Base-by-base conservation (phyloP, 768 basidiomycete genomes). In the Podaxis sp. region DNA sequence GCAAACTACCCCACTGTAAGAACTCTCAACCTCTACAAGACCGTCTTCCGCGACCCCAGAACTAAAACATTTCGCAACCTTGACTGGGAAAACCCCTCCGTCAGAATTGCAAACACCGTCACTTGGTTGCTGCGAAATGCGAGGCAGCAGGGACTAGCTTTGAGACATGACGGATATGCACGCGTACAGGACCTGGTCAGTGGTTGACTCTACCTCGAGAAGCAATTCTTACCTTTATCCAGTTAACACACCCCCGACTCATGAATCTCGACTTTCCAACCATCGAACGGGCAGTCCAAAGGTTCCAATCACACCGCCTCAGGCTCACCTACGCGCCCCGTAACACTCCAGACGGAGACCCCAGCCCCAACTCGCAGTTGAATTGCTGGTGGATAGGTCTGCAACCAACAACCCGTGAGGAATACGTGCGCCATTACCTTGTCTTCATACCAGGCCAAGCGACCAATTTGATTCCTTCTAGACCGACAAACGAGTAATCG, bases 51-150 rank as follows among this genome's bases (percentile, higher is more conserved):
- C 23, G 48, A 48, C 18, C 59, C 62, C 21, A 52, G 57, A 27
- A 56, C 51, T 35, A 44, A 63, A 9, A 88, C 84, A 67, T 74
- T 82, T 38, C 79, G 86, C 50, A 89, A 88, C 11, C 73, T 79
- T n/a, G 81, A 82, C 0, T 78, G 73, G 54, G 92, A 95, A 65
- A 75, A 84, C 2, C 85, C 84, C 0, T 85, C 89, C 44, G 82
- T 90, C 5, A 81, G 86, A 6, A 67, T 91, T 11, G 93, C 91
- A 13, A 98, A 97, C 73, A 90, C 91, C 0, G 74, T 98, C 7
- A 89, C 94, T 0, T 97, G 90, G 82, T 76, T 98, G 21, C 82
- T 98, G 14, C 95, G 97, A 69, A 92, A 90, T 0, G 93, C 95
- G 16, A 78, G 84, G 65, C 83, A 82, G 35, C 87, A 95, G 62